Evolutionary conservation across 1,139 yeast species (phyloP), one percentile per base, ranked within the genome.

Genomic region (Geotrichum aggregatum): DNA sequence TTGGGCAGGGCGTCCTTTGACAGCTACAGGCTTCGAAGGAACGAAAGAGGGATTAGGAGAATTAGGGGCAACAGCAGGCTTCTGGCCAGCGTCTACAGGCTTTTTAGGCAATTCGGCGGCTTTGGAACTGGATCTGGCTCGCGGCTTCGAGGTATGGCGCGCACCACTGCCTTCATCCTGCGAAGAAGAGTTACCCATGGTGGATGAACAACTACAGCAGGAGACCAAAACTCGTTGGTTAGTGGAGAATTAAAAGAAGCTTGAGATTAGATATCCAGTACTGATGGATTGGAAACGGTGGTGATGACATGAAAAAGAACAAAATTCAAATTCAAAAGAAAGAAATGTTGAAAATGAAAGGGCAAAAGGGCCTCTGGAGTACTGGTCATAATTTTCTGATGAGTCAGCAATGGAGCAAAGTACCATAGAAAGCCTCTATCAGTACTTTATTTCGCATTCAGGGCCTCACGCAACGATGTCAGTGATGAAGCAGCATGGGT

Each of bases 141-240:
- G 24, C 1, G 22, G 18, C 34, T 41, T 41, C 10, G 44, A 14
- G 21, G 34, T 6, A 18, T 34, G 34, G 33, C 41, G 35, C 16
- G 41, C 16, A 24, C 35, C 11, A 22, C 40, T 34, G 13, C 52
- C 47, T 38, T 50, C 50, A 41, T 65, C 69, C 41, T 63, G 67
- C 19, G 69, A 66, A 14, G 66, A 57, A 16, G 69, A 66, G 55
- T 66, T 66, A 26, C 69, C 65, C 65, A 62, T 62, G 21, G 41
- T 44, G 31, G 21, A 13, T 19, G 28, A 36, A 11, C 16, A 16
- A 44, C 8, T 24, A 24, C 28, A 44, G 33, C 41, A 19, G 24
- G n/a, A n/a, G n/a, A n/a, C n/a, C n/a, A n/a, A n/a, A n/a, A n/a
- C n/a, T n/a, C n/a, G n/a, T n/a, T n/a, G n/a, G n/a, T n/a, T n/a